Evolutionary conservation across 306 rosid genomes (phyloP).

Genomic region (Fragaria nilgerrensis): DNA sequence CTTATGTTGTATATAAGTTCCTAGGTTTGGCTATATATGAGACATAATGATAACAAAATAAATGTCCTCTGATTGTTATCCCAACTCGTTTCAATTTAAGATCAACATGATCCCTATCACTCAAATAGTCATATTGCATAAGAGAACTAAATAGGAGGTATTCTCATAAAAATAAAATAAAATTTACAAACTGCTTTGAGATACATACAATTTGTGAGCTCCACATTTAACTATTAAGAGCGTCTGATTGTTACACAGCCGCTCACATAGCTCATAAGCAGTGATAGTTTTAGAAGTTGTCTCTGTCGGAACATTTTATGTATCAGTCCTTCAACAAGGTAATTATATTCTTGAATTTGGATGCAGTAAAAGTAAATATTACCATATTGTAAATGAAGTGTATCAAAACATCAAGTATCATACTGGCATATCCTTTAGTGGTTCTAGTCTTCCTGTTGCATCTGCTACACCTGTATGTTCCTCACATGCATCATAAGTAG

Average conservation of each 20-base stretch:
- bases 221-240: neutral
- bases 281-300: neutral
- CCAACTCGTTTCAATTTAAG: neutral
- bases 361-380: conserved; percentile 3
- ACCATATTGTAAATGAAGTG: neutral
- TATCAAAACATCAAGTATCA: neutral
- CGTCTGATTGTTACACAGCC: neutral
- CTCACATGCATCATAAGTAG: conserved; percentile 15
- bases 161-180: neutral
- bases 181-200: neutral
- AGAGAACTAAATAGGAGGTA: neutral
- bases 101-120: neutral
- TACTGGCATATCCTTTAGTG: neutral
- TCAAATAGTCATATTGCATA: neutral
- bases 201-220: neutral
- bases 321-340: neutral
- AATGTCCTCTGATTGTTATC: neutral
- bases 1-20: neutral
- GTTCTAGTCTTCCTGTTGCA: neutral
- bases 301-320: neutral
- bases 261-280: neutral
- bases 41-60: neutral
- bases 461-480: conserved; percentile 7
- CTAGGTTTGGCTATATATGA: neutral
- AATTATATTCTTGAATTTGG: neutral